Evolutionary conservation across 805 yeast genomes (phyloP).

Genomic region (Cyberlindnera petersonii): DNA sequence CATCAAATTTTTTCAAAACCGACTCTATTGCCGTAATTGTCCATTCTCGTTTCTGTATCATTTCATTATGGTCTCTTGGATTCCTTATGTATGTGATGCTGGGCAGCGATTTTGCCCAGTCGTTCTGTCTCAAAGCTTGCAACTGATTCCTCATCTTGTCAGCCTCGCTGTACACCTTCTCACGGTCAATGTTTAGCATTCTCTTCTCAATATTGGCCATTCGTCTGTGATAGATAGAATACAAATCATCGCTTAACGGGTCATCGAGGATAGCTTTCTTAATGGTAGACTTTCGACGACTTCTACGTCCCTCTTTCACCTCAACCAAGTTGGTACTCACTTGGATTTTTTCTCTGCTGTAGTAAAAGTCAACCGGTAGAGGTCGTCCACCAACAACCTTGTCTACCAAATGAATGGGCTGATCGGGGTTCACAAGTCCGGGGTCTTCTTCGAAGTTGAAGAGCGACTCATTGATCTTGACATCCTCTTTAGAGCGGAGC

Average conservation of each 20-base stretch:
- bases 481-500: conserved; percentile 21
- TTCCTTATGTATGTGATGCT: conserved; percentile 49
- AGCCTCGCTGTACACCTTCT: conserved; percentile 48
- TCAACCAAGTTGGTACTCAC: conserved; percentile 7
- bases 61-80: conserved; percentile 42
- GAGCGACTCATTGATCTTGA: conserved; percentile 19
- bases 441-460: conserved; percentile 28
- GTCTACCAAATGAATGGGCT: conserved; percentile 10
- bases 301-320: conserved; percentile 7
- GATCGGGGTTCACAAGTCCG: conserved; percentile 14
- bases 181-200: conserved; percentile 50
- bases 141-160: conserved; percentile 42
- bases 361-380: conserved; percentile 8
- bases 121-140: conserved; percentile 39
- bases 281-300: conserved; percentile 17
- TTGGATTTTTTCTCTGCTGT: conserved; percentile 3
- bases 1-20: conserved; percentile 20
- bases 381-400: conserved; percentile 1
- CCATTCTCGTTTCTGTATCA: conserved; percentile 44
- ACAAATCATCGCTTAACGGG: conserved; percentile 44
- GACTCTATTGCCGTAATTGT: conserved; percentile 45
- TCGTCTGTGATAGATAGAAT: conserved; percentile 45
- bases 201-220: conserved; percentile 65
- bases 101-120: conserved; percentile 45
- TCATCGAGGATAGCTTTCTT: conserved; percentile 27